Evolutionary conservation across 768 basidiomycete genomes (phyloP).

Genomic region (Porpolomopsis calyptriformis): DNA sequence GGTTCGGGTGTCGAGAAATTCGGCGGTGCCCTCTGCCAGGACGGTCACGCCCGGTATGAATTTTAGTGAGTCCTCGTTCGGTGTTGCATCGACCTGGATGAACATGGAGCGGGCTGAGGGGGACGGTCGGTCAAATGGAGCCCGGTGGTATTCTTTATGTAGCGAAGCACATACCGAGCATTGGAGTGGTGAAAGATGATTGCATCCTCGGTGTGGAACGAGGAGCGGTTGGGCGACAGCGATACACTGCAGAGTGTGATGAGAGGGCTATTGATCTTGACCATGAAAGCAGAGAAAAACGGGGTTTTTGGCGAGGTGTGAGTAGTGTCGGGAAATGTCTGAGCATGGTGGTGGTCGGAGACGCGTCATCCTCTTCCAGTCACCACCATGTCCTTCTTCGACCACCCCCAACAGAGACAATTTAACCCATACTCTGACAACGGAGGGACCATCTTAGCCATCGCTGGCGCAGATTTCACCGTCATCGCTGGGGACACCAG

Average conservation of each 20-base stretch:
- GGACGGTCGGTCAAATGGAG: background rate
- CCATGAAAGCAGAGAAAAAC: background rate
- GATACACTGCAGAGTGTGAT: background rate
- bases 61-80: conserved; percentile 95
- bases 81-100: conserved; percentile 96
- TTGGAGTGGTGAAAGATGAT: background rate
- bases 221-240: background rate
- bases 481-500: conserved; percentile 96
- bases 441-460: conserved; percentile 92
- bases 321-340: too few relatives aligned
- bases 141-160: background rate
- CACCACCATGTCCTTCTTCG: background rate
- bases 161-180: background rate
- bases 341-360: too few relatives aligned
- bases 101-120: conserved; percentile 79
- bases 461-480: conserved; percentile 86
- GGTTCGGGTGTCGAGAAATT: conserved; percentile 84
- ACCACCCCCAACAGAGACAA: conserved; percentile 37
- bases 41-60: conserved; percentile 91
- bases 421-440: conserved; percentile 92
- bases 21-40: conserved; percentile 81
- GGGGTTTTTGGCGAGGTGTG: too few relatives aligned
- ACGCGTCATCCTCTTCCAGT: background rate
- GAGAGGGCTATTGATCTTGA: background rate
- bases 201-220: background rate